Conservation (phyloP, 1,284 basidiomycete genomes). For the Ustanciosporium gigantosporum region DNA sequence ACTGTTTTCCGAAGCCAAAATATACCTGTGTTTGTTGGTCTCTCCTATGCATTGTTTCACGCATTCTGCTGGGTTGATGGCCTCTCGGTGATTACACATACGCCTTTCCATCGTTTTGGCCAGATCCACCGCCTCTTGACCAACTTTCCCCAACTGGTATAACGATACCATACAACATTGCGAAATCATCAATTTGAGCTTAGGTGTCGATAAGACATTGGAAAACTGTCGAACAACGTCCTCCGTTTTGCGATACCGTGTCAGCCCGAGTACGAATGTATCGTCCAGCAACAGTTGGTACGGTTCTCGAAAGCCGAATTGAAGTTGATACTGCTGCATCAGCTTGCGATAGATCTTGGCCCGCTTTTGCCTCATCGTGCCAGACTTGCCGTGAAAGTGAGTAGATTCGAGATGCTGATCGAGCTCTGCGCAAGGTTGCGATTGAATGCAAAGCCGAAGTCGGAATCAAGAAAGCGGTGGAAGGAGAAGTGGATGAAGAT, state of each 20-base stretch:
- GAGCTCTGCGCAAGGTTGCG: too few relatives aligned
- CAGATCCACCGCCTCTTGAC: constrained; percentile 68
- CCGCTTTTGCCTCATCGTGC: constrained; percentile 56
- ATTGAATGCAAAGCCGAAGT: too few relatives aligned
- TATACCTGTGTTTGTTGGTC: constrained; percentile 57
- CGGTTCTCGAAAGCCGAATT: constrained; percentile 57
- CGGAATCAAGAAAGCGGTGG: too few relatives aligned
- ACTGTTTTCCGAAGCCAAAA: constrained; percentile 43
- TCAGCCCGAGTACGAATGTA: constrained; percentile 45
- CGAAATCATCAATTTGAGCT: constrained; percentile 58
- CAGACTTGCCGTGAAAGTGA: not conserved
- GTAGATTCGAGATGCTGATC: too few relatives aligned
- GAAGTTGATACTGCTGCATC: constrained; percentile 51
- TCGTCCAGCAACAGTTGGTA: constrained; percentile 57
- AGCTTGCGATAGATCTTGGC: constrained; percentile 57
- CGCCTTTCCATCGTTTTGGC: constrained; percentile 90
- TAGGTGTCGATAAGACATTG: constrained; percentile 41
- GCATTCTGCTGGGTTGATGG: constrained; percentile 80
- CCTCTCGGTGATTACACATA: constrained; percentile 88
- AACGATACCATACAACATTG: constrained; percentile 59
- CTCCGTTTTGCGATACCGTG: constrained; percentile 36
- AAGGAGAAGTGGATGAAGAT: too few relatives aligned
- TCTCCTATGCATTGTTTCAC: constrained; percentile 65
- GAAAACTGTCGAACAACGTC: constrained; percentile 37
- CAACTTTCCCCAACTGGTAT: constrained; percentile 41